phyloP scores from a whole-genome alignment of 768 basidiomycete species.

The Amyloporia xantha region DNA sequence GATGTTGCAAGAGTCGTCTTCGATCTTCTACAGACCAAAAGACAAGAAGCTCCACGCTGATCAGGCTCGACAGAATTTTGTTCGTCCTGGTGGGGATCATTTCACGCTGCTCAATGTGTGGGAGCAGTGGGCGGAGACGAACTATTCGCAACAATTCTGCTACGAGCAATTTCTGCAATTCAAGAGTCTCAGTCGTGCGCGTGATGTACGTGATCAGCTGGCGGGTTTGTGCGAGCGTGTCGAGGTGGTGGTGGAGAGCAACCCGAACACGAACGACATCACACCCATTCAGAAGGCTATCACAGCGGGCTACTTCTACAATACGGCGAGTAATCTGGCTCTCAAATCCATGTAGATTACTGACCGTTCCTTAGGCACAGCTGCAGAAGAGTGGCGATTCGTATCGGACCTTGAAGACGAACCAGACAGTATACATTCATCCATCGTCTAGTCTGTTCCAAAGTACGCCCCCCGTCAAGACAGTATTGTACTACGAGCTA shows the following conservation, averaged over 20 bases:
- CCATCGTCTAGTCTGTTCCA: constrained; percentile 95
- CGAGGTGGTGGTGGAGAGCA: constrained; percentile 81
- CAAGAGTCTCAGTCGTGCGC: constrained; percentile 89
- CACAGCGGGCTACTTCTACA: constrained; percentile 94
- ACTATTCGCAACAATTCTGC: constrained; percentile 94
- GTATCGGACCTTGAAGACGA: constrained; percentile 93
- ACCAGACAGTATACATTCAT: constrained; percentile 94
- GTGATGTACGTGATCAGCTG: constrained; percentile 94
- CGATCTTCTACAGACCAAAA: constrained; percentile 94
- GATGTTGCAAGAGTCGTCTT: constrained; percentile 94
- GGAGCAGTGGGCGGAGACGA: constrained; percentile 98
- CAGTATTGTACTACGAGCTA: constrained; percentile 90
- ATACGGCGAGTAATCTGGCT: constrained; percentile 51
- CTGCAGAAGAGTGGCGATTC: constrained; percentile 95
- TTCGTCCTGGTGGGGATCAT: constrained; percentile 93
- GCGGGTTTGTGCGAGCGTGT: constrained; percentile 95
- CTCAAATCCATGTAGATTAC: not conserved
- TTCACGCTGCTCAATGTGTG: constrained; percentile 97
- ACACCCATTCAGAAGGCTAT: constrained; percentile 92
- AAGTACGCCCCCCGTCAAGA: constrained; percentile 87
- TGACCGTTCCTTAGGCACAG: constrained; percentile 51
- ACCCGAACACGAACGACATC: constrained; percentile 90
- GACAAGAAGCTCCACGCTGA: constrained; percentile 98
- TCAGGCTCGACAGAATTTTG: constrained; percentile 95
- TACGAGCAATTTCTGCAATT: constrained; percentile 94